These are phyloP conservation scores for Penicillium janthinellum DNA, from an alignment of 2,329 filamentous ascomycete genomes.

Conservation along the genomic window DNA sequence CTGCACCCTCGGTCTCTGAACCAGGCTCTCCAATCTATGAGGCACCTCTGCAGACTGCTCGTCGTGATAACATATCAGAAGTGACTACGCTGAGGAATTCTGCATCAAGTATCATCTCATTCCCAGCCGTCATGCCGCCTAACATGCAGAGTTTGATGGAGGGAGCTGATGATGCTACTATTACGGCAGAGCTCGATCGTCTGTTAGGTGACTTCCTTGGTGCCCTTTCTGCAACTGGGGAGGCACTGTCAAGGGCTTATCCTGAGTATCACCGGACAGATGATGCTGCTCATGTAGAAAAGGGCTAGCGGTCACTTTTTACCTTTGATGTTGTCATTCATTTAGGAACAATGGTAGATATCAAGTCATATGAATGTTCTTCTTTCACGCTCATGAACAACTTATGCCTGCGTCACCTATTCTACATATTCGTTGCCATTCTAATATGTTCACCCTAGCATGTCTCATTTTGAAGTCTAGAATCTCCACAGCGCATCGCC, in stretches of 20 bases:
- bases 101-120: slow-evolving; percentile 30
- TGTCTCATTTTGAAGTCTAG: background rate
- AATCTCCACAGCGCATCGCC: background rate
- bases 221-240: slow-evolving; percentile 41
- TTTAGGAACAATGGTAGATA: background rate
- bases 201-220: slow-evolving; percentile 44
- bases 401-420: background rate
- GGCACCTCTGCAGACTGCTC: slow-evolving; percentile 16
- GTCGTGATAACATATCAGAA: slow-evolving; percentile 17
- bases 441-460: background rate
- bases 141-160: slow-evolving; percentile 42
- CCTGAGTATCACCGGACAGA: slow-evolving; percentile 14
- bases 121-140: slow-evolving; percentile 44
- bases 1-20: slow-evolving; percentile 19
- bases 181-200: slow-evolving; percentile 45
- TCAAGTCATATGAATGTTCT: background rate
- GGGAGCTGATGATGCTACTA: slow-evolving; percentile 38
- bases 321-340: background rate
- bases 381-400: background rate
- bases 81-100: slow-evolving; percentile 7
- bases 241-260: slow-evolving; percentile 30
- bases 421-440: background rate
- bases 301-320: slow-evolving; percentile 5
- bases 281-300: slow-evolving; percentile 19
- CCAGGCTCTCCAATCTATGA: slow-evolving; percentile 27